Conservation (phyloP, 208 protist species). For the Crithidia brevicula region DNA sequence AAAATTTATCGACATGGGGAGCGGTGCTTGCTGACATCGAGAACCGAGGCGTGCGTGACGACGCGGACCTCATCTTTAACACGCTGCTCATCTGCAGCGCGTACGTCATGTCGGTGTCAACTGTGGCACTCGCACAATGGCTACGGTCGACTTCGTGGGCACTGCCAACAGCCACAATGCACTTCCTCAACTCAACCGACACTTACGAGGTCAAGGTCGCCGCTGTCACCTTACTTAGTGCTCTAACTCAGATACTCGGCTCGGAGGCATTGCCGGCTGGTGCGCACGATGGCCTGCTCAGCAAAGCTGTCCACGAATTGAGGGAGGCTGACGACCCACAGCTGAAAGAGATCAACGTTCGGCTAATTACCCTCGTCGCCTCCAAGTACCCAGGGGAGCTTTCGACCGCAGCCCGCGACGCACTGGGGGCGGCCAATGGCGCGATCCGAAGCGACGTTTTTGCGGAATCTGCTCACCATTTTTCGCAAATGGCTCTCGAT, state of each 20-base stretch:
- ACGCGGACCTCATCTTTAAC: slow-evolving; percentile 63
- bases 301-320: slow-evolving; percentile 31
- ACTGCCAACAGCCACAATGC: slow-evolving; percentile 41
- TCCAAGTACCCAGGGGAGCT: slow-evolving; percentile 22
- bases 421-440: slow-evolving; percentile 49
- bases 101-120: slow-evolving; percentile 58
- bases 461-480: slow-evolving; percentile 66
- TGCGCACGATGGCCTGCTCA: slow-evolving; percentile 45
- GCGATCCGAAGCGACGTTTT: slow-evolving; percentile 75
- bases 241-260: slow-evolving; percentile 50
- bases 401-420: slow-evolving; percentile 18
- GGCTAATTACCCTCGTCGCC: slow-evolving; percentile 25
- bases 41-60: slow-evolving; percentile 55
- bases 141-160: slow-evolving; percentile 40
- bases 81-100: slow-evolving; percentile 56
- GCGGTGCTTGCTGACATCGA: slow-evolving; percentile 64
- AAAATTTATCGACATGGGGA: slow-evolving; percentile 60
- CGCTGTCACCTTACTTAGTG: slow-evolving; percentile 47
- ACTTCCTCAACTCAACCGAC: slow-evolving; percentile 45
- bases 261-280: slow-evolving; percentile 41
- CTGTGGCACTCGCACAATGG: slow-evolving; percentile 52
- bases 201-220: slow-evolving; percentile 40
- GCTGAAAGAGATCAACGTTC: slow-evolving; percentile 41
- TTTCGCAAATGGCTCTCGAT: slow-evolving; percentile 70
- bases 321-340: slow-evolving; percentile 51